Evolutionary conservation across 371 early-diverging fungal genomes (phyloP), one percentile per base, ranked within the genome.

Genomic region (Syncephalis fuscata): DNA sequence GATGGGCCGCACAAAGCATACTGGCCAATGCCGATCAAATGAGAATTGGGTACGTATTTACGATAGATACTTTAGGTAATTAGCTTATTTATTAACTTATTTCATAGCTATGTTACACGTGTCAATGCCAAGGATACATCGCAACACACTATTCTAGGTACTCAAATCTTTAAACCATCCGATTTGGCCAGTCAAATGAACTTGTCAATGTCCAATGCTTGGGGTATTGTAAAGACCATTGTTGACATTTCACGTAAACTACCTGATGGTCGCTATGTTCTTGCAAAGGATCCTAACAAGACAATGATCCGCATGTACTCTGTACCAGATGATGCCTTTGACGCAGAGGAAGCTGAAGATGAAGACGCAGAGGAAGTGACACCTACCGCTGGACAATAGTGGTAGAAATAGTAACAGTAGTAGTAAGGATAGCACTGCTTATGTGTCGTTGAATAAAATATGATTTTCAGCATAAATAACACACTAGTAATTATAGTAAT

Each of bases 231-330:
- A 59, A 86, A 90, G 79, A 84, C 90, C 39, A 71, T 94, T 42
- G 79, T 87, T 27, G 89, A 92, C 50, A 56, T 88, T 64, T 88
- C 84, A 47, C 62, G 86, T 57, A 71, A 77, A 55, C 65, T 87
- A 49, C 78, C 81, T 36, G 92, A 93, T 58, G 95, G 95, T 62
- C 83, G 84, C 60, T 97, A 87, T 59, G 81, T 95, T 24, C 65
- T 97, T 59, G 78, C 90, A 65, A 88, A 88, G 71, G 98, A 97
- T 64, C 92, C 98, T 25, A 88, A 88, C 72, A 90, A 87, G 78
- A 73, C 91, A 7, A 68, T 84, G 19, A 71, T 93, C 53, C 74
- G 82, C 47, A 51, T 93, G 45, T 92, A 91, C 66, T 55, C 70
- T 37, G 75, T 87, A 17, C 79, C 85, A 44, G 57, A 58, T 14